Conservation (phyloP, 208 protist genomes). For the Angomonas deanei region DNA sequence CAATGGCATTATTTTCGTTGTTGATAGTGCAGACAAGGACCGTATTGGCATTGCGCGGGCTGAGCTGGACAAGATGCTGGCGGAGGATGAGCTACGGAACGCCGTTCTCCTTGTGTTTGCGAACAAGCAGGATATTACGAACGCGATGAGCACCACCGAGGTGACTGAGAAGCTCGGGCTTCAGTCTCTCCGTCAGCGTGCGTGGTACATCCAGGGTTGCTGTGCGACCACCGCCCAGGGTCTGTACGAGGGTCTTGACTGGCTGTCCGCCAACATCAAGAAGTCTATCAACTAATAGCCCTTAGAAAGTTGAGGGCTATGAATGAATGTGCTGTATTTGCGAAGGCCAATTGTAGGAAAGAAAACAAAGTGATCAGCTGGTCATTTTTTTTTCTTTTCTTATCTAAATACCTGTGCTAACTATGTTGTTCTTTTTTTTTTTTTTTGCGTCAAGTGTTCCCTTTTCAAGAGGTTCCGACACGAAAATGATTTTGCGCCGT, state of each 20-base stretch:
- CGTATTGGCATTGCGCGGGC: conserved; percentile 86
- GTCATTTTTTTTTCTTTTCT: neutral
- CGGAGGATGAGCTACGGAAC: conserved; percentile 96
- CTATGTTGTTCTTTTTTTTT: no score
- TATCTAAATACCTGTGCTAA: no score
- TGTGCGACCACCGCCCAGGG: conserved; percentile 90
- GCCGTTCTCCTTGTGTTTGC: conserved; percentile 96
- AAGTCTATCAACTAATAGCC: conserved; percentile 61
- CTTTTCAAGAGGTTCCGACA: no score
- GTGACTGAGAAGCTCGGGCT: conserved; percentile 96
- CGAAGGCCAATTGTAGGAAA: no score
- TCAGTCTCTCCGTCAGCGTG: conserved; percentile 86
- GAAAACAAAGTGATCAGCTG: no score
- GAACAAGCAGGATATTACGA: conserved; percentile 99
- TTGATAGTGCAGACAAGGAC: conserved; percentile 95
- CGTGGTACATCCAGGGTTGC: conserved; percentile 93
- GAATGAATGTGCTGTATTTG: no score
- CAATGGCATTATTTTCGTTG: conserved; percentile 96
- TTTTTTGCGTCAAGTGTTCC: no score
- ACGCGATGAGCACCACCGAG: conserved; percentile 95
- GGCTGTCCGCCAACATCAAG: conserved; percentile 85
- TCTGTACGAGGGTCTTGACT: conserved; percentile 92
- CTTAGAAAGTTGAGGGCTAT: no score
- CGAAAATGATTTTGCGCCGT: no score
- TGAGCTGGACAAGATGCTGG: conserved; percentile 95